Conservation (phyloP, 331 rosid genomes). For the Phaseolus coccineus region DNA sequence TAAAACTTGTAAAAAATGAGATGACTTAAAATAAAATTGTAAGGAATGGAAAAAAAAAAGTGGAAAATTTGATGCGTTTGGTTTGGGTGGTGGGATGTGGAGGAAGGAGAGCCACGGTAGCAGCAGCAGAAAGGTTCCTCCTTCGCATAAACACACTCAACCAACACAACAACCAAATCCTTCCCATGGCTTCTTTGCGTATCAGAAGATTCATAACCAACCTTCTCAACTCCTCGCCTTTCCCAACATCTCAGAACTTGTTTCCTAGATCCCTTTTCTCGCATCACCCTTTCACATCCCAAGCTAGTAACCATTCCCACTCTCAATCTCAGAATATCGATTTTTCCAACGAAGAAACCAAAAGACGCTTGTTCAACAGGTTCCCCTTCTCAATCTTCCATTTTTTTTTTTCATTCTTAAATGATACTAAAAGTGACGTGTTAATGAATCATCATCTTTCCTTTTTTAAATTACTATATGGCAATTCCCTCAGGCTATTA, state of each 20-base stretch:
- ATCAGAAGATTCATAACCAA: constrained; percentile 45
- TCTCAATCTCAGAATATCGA: constrained; percentile 52
- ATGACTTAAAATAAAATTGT: no score
- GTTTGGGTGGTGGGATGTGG: constrained; percentile 16
- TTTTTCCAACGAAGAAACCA: constrained; percentile 76
- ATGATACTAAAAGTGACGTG: background rate
- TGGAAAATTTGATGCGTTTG: no score
- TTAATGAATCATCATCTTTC: no score
- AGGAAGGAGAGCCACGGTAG: constrained; percentile 47
- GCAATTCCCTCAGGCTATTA: constrained; percentile 52
- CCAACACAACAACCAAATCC: background rate
- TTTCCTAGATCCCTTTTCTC: constrained; percentile 15
- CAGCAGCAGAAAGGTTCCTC: background rate
- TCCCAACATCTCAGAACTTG: background rate
- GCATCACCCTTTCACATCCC: constrained; percentile 49
- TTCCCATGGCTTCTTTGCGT: constrained; percentile 57
- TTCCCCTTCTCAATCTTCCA: constrained; percentile 31
- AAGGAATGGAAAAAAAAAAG: no score
- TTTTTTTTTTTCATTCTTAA: background rate
- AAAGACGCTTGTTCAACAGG: constrained; percentile 81
- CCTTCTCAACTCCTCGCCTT: constrained; percentile 42
- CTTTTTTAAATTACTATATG: background rate
- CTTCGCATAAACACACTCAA: background rate
- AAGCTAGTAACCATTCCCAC: background rate
- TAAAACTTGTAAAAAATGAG: no score